Percentiles rank a stretch among this genome's conserved stretches.
phyloP scores from a whole-genome alignment of 768 basidiomycete genomes.

The Candolleomyces eurysporus region DNA sequence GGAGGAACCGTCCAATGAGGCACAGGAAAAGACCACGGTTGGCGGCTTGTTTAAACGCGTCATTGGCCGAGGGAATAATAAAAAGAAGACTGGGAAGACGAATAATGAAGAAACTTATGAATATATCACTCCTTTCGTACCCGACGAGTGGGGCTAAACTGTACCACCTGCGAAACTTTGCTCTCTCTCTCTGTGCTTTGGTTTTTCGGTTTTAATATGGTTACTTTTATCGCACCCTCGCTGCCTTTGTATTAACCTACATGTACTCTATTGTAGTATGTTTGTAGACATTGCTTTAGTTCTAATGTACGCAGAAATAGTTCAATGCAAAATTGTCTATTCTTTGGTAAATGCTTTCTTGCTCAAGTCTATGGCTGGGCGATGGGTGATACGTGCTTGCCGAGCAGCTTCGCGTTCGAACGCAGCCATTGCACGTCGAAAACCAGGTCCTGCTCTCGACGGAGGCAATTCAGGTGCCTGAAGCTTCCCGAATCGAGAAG shows the following conservation, averaged over 20 bases:
- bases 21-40: conserved; percentile 39
- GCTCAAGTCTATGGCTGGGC: background rate
- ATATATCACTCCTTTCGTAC: conserved; percentile 78
- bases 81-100: conserved; percentile 43
- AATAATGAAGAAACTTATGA: conserved; percentile 85
- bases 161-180: conserved; percentile 1
- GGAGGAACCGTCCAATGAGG: conserved; percentile 25
- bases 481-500: conserved; percentile 40
- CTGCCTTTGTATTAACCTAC: no score
- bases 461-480: conserved; percentile 10
- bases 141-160: conserved; percentile 67
- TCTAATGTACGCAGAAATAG: background rate
- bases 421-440: conserved; percentile 32
- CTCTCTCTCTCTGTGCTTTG: background rate
- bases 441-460: conserved; percentile 18
- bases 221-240: background rate
- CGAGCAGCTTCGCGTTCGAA: conserved; percentile 39
- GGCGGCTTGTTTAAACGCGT: conserved; percentile 60
- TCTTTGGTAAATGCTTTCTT: background rate
- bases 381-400: conserved; percentile 32
- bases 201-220: background rate
- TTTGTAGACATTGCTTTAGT: background rate
- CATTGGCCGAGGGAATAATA: conserved; percentile 48
- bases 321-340: background rate
- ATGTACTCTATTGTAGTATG: background rate